A percentile compares a stretch with the other conserved stretches of the same genome.
These are phyloP conservation scores for Bimuria novae-zelandiae DNA, from an alignment of 2,329 filamentous ascomycete species.

Conservation along the genomic window DNA sequence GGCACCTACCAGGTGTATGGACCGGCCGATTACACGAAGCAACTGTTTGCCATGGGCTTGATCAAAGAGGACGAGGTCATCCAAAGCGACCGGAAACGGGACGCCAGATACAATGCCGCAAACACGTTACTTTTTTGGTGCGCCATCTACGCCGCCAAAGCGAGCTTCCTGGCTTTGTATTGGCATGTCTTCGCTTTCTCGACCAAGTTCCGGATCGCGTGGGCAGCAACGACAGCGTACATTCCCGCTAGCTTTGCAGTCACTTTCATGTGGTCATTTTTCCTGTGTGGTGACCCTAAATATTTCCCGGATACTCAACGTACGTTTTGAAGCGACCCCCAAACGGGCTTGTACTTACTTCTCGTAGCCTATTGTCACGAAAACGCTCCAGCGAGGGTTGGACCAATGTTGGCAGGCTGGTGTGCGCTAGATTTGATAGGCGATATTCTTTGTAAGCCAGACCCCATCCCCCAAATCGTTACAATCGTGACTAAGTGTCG, in stretches of 20 bases:
- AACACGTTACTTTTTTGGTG: constrained; percentile 14
- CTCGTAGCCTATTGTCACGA: not conserved
- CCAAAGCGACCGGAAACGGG: not conserved
- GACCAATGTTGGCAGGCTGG: constrained; percentile 3
- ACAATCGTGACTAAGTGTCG: not conserved
- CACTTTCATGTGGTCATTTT: constrained; percentile 8
- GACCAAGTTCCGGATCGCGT: constrained; percentile 10
- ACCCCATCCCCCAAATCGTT: not conserved
- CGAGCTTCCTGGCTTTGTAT: constrained; percentile 13
- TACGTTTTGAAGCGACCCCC: not conserved
- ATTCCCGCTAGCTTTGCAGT: constrained; percentile 1
- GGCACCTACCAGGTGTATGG: constrained; percentile 11
- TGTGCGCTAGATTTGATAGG: constrained; percentile 8
- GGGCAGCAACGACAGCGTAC: constrained; percentile 3
- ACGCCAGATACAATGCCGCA: constrained; percentile 8
- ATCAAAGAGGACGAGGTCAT: not conserved
- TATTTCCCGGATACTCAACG: constrained; percentile 6
- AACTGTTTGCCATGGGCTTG: constrained; percentile 8
- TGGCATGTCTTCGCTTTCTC: constrained; percentile 10
- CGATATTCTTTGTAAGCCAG: constrained; percentile 5
- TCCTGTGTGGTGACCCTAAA: constrained; percentile 2
- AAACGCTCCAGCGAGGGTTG: not conserved
- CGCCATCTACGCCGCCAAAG: constrained; percentile 10
- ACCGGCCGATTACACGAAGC: constrained; percentile 11
- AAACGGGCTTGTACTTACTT: not conserved